Evolutionary conservation across 2,329 filamentous ascomycete genomes (phyloP).

Genomic region (Neofusicoccum sp.): DNA sequence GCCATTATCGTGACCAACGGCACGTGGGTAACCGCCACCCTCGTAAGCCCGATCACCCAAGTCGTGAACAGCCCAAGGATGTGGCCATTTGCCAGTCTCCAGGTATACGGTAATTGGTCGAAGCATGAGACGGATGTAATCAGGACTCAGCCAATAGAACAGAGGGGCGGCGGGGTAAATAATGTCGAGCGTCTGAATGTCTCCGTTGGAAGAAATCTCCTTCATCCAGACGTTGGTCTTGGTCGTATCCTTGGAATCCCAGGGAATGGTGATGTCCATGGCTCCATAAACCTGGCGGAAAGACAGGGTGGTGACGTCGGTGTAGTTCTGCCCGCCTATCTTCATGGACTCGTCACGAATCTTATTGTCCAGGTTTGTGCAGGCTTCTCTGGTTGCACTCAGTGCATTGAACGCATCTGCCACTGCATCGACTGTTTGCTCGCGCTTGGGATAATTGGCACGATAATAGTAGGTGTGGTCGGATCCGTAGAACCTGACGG

Average conservation of each 20-base stretch:
- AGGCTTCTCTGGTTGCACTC: conserved; percentile 37
- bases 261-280: conserved; percentile 45
- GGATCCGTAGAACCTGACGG: conserved; percentile 45
- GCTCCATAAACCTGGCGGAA: conserved; percentile 46
- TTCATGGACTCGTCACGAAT: conserved; percentile 33
- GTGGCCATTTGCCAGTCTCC: conserved; percentile 41
- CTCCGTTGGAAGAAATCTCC: conserved; percentile 48
- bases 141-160: conserved; percentile 46
- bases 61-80: conserved; percentile 45
- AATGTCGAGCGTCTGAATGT: conserved; percentile 48
- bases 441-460: conserved; percentile 31
- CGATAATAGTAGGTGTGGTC: conserved; percentile 45
- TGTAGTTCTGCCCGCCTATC: conserved; percentile 42
- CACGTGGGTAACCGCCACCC: conserved; percentile 40
- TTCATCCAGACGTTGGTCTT: conserved; percentile 45
- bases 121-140: conserved; percentile 48
- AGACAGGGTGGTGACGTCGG: conserved; percentile 45
- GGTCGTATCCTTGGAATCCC: conserved; percentile 29
- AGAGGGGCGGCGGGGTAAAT: conserved; percentile 47
- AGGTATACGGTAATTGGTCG: conserved; percentile 49
- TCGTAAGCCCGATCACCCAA: conserved; percentile 31
- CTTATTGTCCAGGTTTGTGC: conserved; percentile 36
- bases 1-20: conserved; percentile 42
- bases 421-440: conserved; percentile 38
- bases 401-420: conserved; percentile 46